A percentile compares a stretch with the other conserved stretches of the same genome.
Evolutionary conservation across 2,329 filamentous ascomycete species (phyloP).

Genomic region (Fusarium pseudograminearum): DNA sequence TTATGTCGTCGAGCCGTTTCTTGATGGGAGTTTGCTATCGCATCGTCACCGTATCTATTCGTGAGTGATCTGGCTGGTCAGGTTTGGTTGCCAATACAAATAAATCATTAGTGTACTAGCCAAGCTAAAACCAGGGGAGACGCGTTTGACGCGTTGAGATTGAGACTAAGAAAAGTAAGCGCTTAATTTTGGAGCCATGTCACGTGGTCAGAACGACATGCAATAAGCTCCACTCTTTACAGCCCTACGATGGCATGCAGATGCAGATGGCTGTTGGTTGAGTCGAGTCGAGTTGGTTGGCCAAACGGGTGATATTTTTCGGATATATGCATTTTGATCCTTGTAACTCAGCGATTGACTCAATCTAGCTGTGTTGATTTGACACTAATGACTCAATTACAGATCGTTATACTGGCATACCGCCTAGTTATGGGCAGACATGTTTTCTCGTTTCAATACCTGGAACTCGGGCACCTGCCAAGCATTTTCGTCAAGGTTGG

Average conservation of each 20-base stretch:
- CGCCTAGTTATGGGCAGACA: not conserved
- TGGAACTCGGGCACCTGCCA: conserved; percentile 6
- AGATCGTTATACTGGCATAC: not conserved
- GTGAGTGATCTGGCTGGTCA: conserved; percentile 3
- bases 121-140: conserved; percentile 31
- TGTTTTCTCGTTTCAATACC: not conserved
- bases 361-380: not conserved
- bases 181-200: conserved; percentile 13
- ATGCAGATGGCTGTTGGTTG: not conserved
- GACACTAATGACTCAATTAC: conserved; percentile 8
- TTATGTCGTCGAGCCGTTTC: conserved; percentile 14
- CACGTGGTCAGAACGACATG: conserved; percentile 14
- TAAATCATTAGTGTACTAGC: conserved; percentile 14
- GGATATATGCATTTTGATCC: not conserved
- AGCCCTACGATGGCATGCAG: conserved; percentile 13
- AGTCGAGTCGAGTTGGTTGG: not conserved
- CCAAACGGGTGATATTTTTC: conserved; percentile 10
- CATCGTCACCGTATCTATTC: conserved; percentile 31
- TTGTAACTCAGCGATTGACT: not conserved
- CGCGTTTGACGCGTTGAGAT: conserved; percentile 46
- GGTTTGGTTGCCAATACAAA: conserved; percentile 21
- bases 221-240: conserved; percentile 6
- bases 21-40: conserved; percentile 21
- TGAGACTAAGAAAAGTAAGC: conserved; percentile 31
- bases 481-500: not conserved